phyloP scores from a whole-genome alignment of 164 flowering plant species.

The Brasenia schreberi region DNA sequence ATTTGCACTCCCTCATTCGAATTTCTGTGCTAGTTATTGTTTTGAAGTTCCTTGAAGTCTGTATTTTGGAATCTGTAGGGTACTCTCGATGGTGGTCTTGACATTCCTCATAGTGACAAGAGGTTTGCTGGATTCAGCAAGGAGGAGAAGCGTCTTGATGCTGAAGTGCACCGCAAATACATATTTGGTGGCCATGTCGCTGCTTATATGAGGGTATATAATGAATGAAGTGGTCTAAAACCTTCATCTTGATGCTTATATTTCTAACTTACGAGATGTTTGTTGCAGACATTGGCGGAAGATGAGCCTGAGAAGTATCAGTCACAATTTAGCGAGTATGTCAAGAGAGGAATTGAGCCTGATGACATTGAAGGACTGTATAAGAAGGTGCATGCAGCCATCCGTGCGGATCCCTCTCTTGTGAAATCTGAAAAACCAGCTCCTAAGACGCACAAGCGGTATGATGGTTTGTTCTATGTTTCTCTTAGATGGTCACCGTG shows the following conservation, averaged over 20 bases:
- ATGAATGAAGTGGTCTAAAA: too few relatives aligned
- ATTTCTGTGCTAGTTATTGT: too few relatives aligned
- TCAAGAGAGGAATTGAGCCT: constrained; percentile 44
- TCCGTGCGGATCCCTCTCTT: constrained; percentile 33
- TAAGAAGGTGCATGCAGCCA: constrained; percentile 54
- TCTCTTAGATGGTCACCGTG: neutral
- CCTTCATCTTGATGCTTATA: too few relatives aligned
- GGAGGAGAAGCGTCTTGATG: constrained; percentile 48
- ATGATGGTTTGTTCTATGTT: neutral
- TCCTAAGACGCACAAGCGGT: constrained; percentile 86
- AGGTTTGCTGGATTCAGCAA: too few relatives aligned
- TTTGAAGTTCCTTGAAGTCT: too few relatives aligned
- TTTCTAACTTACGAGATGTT: too few relatives aligned
- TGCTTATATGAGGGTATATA: constrained; percentile 49
- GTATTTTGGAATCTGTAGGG: constrained; percentile 22
- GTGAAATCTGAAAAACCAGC: constrained; percentile 52
- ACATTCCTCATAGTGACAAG: too few relatives aligned
- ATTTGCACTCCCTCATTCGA: too few relatives aligned
- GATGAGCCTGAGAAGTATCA: constrained; percentile 89
- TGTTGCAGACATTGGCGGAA: constrained; percentile 41
- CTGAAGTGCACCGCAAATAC: constrained; percentile 72
- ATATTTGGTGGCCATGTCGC: constrained; percentile 78
- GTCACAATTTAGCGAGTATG: constrained; percentile 17
- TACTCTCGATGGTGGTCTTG: constrained; percentile 39
- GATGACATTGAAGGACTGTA: constrained; percentile 49